These are phyloP conservation scores for Auricularia sp. DNA, from an alignment of 768 basidiomycete genomes.

Conservation along the genomic window DNA sequence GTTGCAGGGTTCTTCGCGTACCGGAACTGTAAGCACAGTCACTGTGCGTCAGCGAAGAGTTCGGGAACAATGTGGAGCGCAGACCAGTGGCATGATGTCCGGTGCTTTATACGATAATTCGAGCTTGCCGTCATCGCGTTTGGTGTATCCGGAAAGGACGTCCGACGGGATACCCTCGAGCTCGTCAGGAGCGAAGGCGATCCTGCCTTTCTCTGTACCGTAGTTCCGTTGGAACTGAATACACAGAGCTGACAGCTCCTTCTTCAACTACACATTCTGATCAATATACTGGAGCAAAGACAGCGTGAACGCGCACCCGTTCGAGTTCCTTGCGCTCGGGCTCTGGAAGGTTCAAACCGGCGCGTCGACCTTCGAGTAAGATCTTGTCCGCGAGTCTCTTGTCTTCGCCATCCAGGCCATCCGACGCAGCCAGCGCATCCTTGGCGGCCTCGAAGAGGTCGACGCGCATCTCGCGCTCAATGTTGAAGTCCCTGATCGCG, in stretches of 20 bases:
- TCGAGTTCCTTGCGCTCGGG: conserved; percentile 48
- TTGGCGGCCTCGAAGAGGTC: conserved; percentile 68
- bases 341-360: conserved; percentile 65
- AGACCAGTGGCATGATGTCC: conserved; percentile 48
- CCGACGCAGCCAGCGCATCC: conserved; percentile 23
- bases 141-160: not conserved
- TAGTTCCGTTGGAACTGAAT: conserved; percentile 47
- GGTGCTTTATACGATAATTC: not conserved
- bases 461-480: conserved; percentile 71
- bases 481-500: conserved; percentile 59
- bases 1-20: conserved; percentile 63
- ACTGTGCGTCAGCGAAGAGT: not conserved
- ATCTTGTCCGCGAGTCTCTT: conserved; percentile 70
- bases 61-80: conserved; percentile 13
- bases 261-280: conserved; percentile 38
- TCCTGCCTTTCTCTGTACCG: not conserved
- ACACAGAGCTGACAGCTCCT: conserved; percentile 64
- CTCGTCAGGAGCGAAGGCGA: not conserved
- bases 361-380: conserved; percentile 69
- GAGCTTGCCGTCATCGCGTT: not conserved
- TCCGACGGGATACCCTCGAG: not conserved
- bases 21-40: conserved; percentile 48
- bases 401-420: conserved; percentile 53
- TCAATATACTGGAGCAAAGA: not conserved
- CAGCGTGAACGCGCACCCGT: conserved; percentile 10